A percentile compares a stretch with the other conserved stretches of the same genome.
Conservation (phyloP, 2,329 filamentous ascomycete species). For the Cladophialophora psammophila region DNA sequence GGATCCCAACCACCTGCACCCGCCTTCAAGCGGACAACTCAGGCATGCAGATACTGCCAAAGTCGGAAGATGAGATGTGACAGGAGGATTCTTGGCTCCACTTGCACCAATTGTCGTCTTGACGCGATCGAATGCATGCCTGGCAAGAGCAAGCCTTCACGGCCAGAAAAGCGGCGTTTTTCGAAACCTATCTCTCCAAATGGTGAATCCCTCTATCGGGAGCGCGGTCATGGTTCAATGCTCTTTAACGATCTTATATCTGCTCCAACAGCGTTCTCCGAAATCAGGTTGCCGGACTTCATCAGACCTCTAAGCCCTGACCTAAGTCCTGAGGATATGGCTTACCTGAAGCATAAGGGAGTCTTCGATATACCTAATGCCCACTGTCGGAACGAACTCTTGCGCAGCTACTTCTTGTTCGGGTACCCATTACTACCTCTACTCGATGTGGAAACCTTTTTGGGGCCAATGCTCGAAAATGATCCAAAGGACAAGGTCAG, state of each 20-base stretch:
- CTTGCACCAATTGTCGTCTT: conserved; percentile 81
- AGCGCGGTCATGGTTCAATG: not conserved
- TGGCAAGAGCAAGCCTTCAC: conserved; percentile 76
- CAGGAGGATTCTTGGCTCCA: conserved; percentile 45
- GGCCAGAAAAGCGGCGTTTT: conserved; percentile 47
- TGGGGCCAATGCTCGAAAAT: conserved; percentile 63
- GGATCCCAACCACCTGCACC: conserved; percentile 8
- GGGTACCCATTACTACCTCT: conserved; percentile 95
- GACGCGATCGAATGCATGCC: conserved; percentile 63
- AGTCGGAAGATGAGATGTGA: conserved; percentile 25
- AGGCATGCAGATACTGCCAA: conserved; percentile 24
- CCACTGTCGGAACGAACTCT: conserved; percentile 76
- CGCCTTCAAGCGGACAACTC: conserved; percentile 20
- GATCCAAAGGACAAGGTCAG: conserved; percentile 65
- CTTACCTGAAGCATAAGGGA: conserved; percentile 74
- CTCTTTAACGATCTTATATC: not conserved
- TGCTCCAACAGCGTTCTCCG: not conserved
- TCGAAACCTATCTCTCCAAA: conserved; percentile 4
- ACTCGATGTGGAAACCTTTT: conserved; percentile 69
- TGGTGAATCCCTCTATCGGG: not conserved
- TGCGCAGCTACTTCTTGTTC: conserved; percentile 85
- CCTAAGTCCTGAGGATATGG: conserved; percentile 79
- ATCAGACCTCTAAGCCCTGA: conserved; percentile 68
- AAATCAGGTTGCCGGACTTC: conserved; percentile 11
- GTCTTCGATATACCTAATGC: conserved; percentile 76